phyloP scores from a whole-genome alignment of 2,329 filamentous ascomycete genomes.

The Aspergillus neoniger region DNA sequence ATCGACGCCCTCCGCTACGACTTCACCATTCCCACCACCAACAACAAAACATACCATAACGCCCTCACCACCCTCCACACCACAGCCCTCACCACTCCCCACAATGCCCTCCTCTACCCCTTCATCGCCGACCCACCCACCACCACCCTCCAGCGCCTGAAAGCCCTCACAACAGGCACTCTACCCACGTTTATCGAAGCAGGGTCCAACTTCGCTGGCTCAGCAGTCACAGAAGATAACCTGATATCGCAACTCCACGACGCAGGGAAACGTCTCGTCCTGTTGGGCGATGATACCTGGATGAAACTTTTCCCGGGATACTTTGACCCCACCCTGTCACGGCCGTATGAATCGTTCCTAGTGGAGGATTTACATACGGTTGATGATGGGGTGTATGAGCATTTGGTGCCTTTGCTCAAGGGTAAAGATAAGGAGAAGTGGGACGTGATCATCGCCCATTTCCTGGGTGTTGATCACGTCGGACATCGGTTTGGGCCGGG shows the following conservation, averaged over 20 bases:
- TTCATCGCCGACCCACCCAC: conserved; percentile 98
- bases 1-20: conserved; percentile 96
- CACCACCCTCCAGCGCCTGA: conserved; percentile 84
- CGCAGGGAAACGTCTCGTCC: conserved; percentile 75
- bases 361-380: conserved; percentile 97
- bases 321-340: conserved; percentile 82
- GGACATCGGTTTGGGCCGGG: conserved; percentile 93
- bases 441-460: conserved; percentile 93
- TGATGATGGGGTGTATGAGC: conserved; percentile 87
- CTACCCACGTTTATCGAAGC: conserved; percentile 90
- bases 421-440: conserved; percentile 58
- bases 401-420: conserved; percentile 74
- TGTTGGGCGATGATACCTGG: conserved; percentile 96
- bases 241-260: conserved; percentile 63
- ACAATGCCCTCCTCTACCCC: conserved; percentile 82
- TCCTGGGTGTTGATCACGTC: conserved; percentile 92
- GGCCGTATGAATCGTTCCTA: conserved; percentile 92
- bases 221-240: conserved; percentile 90
- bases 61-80: conserved; percentile 84
- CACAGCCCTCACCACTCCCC: conserved; percentile 68
- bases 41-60: conserved; percentile 71
- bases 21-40: conserved; percentile 71
- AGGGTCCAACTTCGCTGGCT: conserved; percentile 91
- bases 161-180: conserved; percentile 93
- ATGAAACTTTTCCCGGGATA: conserved; percentile 84